Conservation (phyloP, 495 filamentous ascomycete species). For the Cryomyces antarcticus region DNA sequence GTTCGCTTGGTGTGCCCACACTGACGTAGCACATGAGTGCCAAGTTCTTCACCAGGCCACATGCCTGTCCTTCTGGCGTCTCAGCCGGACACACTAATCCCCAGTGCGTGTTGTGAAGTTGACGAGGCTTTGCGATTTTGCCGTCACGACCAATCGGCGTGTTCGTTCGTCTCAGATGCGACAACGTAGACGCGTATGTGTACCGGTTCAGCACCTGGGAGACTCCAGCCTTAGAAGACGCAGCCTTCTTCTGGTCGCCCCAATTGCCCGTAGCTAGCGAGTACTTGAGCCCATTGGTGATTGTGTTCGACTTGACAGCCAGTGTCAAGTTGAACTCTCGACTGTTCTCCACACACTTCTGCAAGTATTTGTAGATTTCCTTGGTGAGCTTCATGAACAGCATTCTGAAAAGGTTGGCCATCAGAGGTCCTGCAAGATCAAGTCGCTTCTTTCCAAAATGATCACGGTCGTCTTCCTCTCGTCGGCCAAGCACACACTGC, state of each 20-base stretch:
- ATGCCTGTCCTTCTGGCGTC: constrained; percentile 95
- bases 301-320: constrained; percentile 72
- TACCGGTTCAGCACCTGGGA: constrained; percentile 97
- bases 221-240: constrained; percentile 81
- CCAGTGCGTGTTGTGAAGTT: constrained; percentile 98
- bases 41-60: constrained; percentile 94
- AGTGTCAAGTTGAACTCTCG: constrained; percentile 74
- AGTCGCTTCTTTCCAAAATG: constrained; percentile 98
- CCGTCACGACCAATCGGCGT: constrained; percentile 94
- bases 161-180: constrained; percentile 90
- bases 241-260: constrained; percentile 98
- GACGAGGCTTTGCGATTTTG: constrained; percentile 93
- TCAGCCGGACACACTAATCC: constrained; percentile 93
- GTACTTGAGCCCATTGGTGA: constrained; percentile 89
- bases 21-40: constrained; percentile 96
- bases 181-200: constrained; percentile 88
- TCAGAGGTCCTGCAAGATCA: constrained; percentile 81
- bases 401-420: constrained; percentile 79
- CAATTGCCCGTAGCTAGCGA: constrained; percentile 97
- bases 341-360: constrained; percentile 73
- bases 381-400: constrained; percentile 72
- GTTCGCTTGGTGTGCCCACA: constrained; percentile 77
- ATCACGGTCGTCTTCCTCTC: constrained; percentile 89
- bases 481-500: constrained; percentile 73
- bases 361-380: constrained; percentile 75